Evolutionary conservation across 1,284 basidiomycete species (phyloP), one percentile per base, ranked within the genome.

Genomic region (Waitea zeae): DNA sequence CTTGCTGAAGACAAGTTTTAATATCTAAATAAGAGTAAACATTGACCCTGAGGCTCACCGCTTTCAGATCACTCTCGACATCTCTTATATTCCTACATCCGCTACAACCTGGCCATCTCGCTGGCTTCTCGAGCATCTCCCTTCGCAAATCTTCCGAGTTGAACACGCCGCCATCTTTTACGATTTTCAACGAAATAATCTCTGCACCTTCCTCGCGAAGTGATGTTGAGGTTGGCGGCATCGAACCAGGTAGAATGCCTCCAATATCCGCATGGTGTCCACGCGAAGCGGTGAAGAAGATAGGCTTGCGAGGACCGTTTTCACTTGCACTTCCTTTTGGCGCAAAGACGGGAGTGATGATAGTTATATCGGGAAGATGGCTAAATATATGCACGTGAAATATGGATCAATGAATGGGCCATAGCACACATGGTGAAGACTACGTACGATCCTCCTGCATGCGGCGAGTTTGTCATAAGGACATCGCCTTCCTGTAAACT

Each of bases 191-290:
- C 47, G 81, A 84, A 41, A 76, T 69, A 39, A 96, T 87, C 49
- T 89, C 71, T 0, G 92, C 92, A 11, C 92, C 92, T 56, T 98
- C 93, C 50, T 98, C 84, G 43, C 80, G 89, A 33, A 97, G 76
- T 39, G 67, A 86, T 38, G 82, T 83, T 17, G 80, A 86, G 1
- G 82, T 90, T 0, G 92, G 87, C 0, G 92, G 92, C 92, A 97
- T 97, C 12, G 84, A 89, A 14, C 75, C 83, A 1, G 88, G 84
- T 4, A 88, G 62, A 42, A 81, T 81, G 0, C 77, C 77, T 1
- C 71, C 66, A 28, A 75, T 67, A 45, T 86, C 84, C 3, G 88
- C 87, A 52, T 93, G 82, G 48, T 87, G 82, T 0, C 83, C 89
- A 33, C 88, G 70, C 14, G 83, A 89, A 12, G 88, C 89, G 12